These are phyloP conservation scores for Cyberlindnera mrakii DNA, from an alignment of 805 yeast species.

Conservation along the genomic window DNA sequence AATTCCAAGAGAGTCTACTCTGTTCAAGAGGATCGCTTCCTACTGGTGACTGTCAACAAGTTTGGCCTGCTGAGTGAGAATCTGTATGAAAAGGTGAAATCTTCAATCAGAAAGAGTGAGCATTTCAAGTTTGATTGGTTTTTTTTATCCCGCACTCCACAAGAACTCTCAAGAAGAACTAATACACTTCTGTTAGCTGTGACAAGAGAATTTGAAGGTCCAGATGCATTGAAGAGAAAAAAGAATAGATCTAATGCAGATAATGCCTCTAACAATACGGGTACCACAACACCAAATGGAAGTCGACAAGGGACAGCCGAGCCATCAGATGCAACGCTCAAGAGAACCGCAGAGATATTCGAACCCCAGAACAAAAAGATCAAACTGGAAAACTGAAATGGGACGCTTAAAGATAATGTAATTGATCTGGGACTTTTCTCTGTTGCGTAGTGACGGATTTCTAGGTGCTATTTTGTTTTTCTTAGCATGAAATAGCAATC, in stretches of 20 bases:
- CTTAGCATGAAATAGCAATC: too few species aligned
- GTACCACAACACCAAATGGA: slow-evolving; percentile 12
- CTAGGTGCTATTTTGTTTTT: too few species aligned
- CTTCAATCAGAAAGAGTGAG: slow-evolving; percentile 53
- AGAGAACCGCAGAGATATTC: slow-evolving; percentile 1
- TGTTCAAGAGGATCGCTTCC: slow-evolving; percentile 62
- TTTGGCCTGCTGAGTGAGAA: slow-evolving; percentile 57
- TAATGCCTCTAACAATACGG: slow-evolving; percentile 3
- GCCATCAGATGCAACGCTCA: slow-evolving; percentile 8
- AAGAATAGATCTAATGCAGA: slow-evolving; percentile 14
- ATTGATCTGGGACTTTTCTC: too few species aligned
- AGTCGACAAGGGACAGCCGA: slow-evolving; percentile 31
- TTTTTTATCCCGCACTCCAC: slow-evolving; percentile 62
- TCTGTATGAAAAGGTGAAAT: slow-evolving; percentile 58
- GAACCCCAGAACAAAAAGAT: slow-evolving; percentile 12
- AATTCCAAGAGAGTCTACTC: slow-evolving; percentile 72
- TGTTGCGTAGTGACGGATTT: too few species aligned
- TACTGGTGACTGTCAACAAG: slow-evolving; percentile 54
- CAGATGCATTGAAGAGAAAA: slow-evolving; percentile 47
- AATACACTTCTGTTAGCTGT: slow-evolving; percentile 62
- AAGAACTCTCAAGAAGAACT: slow-evolving; percentile 65
- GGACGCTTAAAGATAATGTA: too few species aligned
- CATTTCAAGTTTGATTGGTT: slow-evolving; percentile 71
- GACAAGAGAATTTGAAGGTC: slow-evolving; percentile 64
- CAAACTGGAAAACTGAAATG: slow-evolving; percentile 3